Conservation (phyloP, 1,139 yeast species). For the Chernovozyma sophiae-reginae region DNA sequence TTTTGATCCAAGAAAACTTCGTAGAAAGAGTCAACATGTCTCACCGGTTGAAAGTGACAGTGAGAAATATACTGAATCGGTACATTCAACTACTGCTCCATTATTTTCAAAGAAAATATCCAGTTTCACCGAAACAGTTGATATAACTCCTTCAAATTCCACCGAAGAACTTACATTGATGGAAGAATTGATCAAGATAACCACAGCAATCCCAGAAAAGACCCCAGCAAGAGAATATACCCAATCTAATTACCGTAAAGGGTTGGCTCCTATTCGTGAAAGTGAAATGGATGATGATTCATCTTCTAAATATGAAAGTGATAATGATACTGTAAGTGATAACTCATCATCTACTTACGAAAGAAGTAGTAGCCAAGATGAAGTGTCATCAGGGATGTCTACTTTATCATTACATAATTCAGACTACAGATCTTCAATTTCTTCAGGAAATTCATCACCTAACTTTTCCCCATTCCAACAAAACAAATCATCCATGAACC, state of each 20-base stretch:
- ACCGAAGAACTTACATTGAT: conserved; percentile 5
- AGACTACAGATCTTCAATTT: conserved; percentile 28
- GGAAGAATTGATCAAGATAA: conserved; percentile 7
- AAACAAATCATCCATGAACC: background rate
- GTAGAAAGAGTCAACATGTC: conserved; percentile 9
- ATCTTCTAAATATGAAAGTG: conserved; percentile 34
- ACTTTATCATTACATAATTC: conserved; percentile 41
- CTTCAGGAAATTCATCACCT: conserved; percentile 15
- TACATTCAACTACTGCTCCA: conserved; percentile 6
- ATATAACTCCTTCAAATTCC: background rate
- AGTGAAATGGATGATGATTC: conserved; percentile 29
- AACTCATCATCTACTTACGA: conserved; percentile 17
- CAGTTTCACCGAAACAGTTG: background rate
- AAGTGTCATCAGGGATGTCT: conserved; percentile 32
- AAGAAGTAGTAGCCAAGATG: conserved; percentile 17
- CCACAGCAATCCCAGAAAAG: conserved; percentile 1
- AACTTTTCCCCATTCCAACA: conserved; percentile 6
- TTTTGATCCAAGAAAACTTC: conserved; percentile 21
- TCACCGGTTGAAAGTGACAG: conserved; percentile 3
- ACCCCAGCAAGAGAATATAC: background rate
- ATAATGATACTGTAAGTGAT: conserved; percentile 15
- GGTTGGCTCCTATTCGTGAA: conserved; percentile 41
- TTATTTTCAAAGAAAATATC: conserved; percentile 1
- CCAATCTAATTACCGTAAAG: conserved; percentile 14
- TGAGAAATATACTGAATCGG: conserved; percentile 6